These are phyloP conservation scores for Trypanosoma cruzi DNA, from an alignment of 208 protist species.

Conservation along the genomic window DNA sequence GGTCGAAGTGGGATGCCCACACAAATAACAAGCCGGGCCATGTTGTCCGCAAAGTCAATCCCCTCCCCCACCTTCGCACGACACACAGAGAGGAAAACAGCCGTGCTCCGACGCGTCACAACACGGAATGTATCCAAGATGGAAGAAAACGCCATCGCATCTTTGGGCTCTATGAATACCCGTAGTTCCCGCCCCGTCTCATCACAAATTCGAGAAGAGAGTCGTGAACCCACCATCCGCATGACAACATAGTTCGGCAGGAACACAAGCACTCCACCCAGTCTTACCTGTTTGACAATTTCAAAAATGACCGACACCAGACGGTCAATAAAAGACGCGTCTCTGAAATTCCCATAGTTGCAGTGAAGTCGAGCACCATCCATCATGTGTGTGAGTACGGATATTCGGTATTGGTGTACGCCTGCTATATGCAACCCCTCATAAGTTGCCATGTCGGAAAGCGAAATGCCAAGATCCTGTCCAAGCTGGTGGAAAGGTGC, in stretches of 20 bases:
- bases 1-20: conserved; percentile 89
- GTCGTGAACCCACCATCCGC: conserved; percentile 25
- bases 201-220: conserved; percentile 5
- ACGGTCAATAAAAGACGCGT: conserved; percentile 41
- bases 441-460: conserved; percentile 56
- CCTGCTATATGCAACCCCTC: conserved; percentile 61
- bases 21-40: conserved; percentile 94
- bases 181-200: neutral
- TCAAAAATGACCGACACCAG: conserved; percentile 46
- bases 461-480: conserved; percentile 63
- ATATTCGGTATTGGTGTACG: conserved; percentile 36
- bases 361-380: conserved; percentile 48
- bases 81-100: conserved; percentile 93
- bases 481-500: conserved; percentile 87
- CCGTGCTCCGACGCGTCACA: conserved; percentile 8
- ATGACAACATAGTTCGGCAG: conserved; percentile 84
- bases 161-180: conserved; percentile 27
- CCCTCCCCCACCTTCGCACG: conserved; percentile 96
- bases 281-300: conserved; percentile 47
- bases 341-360: conserved; percentile 47
- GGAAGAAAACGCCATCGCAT: conserved; percentile 15
- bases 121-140: conserved; percentile 23
- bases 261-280: conserved; percentile 94
- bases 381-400: conserved; percentile 34
- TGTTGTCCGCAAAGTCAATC: conserved; percentile 94